These are phyloP conservation scores for Mercurialis annua DNA, from an alignment of 345 rosid genomes.

Conservation along the genomic window DNA sequence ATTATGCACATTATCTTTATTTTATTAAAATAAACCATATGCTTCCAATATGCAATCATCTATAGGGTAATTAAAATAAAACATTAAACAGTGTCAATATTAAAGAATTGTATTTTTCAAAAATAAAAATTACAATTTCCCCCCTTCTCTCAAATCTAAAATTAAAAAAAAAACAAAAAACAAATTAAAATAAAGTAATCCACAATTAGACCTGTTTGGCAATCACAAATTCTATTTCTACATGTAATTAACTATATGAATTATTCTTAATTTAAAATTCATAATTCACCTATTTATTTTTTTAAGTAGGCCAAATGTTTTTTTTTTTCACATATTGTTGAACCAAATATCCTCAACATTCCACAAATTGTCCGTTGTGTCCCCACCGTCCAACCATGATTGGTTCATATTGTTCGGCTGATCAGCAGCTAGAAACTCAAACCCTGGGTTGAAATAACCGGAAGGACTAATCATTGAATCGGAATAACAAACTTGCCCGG, in stretches of 20 bases:
- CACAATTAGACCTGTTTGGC: slow-evolving; percentile 26
- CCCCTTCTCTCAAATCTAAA: not conserved
- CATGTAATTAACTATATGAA: slow-evolving; percentile 3
- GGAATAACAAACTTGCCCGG: slow-evolving; percentile 36
- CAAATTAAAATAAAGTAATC: slow-evolving; percentile 8
- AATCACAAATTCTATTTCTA: slow-evolving; percentile 14
- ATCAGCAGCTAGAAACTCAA: slow-evolving; percentile 47
- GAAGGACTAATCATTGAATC: slow-evolving; percentile 47
- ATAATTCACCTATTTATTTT: not conserved
- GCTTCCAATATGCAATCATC: slow-evolving; percentile 37
- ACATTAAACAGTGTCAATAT: not conserved
- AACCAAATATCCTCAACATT: slow-evolving; percentile 66
- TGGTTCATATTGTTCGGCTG: slow-evolving; percentile 44
- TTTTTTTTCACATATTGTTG: slow-evolving; percentile 37
- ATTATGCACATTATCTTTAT: slow-evolving; percentile 44
- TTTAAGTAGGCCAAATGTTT: not conserved
- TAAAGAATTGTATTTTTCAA: slow-evolving; percentile 31
- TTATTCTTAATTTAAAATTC: not conserved
- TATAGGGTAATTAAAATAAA: not conserved
- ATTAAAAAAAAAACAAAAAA: not conserved
- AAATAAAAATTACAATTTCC: slow-evolving; percentile 24
- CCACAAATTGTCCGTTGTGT: slow-evolving; percentile 67
- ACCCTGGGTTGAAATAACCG: slow-evolving; percentile 44
- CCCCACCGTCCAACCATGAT: slow-evolving; percentile 44
- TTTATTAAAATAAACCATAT: slow-evolving; percentile 24